These are phyloP conservation scores for Maudiozyma pseudohumilis DNA, from an alignment of 805 yeast genomes.

Conservation along the genomic window DNA sequence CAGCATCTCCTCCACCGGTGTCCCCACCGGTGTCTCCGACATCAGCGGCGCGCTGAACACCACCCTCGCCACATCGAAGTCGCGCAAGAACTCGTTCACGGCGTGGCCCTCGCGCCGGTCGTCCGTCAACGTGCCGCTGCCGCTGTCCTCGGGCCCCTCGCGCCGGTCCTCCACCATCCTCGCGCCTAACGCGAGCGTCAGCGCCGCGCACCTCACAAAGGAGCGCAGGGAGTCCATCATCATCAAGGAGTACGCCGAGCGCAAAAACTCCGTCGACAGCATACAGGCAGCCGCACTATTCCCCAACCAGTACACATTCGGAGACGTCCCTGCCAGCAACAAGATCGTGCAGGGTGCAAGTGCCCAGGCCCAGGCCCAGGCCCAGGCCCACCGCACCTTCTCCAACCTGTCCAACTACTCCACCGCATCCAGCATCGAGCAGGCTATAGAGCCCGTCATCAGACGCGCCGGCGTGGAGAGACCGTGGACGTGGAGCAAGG, in stretches of 20 bases:
- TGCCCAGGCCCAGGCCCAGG: conserved; percentile 1
- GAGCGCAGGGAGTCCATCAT: conserved; percentile 22
- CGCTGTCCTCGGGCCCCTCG: conserved; percentile 16
- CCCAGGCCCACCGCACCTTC: neutral
- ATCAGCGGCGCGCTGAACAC: conserved; percentile 13
- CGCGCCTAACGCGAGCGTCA: neutral
- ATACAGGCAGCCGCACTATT: neutral
- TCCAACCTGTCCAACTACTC: too few species aligned
- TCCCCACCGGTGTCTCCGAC: conserved; percentile 1
- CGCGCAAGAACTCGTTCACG: conserved; percentile 27
- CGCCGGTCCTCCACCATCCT: conserved; percentile 18
- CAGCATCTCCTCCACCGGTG: conserved; percentile 7
- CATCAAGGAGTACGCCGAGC: conserved; percentile 2
- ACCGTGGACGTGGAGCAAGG: neutral
- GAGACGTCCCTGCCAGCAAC: conserved; percentile 12
- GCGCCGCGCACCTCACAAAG: conserved; percentile 1
- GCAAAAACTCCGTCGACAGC: neutral
- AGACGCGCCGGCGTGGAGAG: neutral
- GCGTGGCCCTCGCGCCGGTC: conserved; percentile 24
- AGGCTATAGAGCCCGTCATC: neutral
- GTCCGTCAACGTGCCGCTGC: conserved; percentile 18
- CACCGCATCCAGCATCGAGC: neutral
- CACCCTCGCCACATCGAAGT: conserved; percentile 19
- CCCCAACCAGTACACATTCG: conserved; percentile 11
- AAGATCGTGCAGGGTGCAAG: neutral